phyloP scores from a whole-genome alignment of 2,329 filamentous ascomycete genomes.

The Coniella vitis region DNA sequence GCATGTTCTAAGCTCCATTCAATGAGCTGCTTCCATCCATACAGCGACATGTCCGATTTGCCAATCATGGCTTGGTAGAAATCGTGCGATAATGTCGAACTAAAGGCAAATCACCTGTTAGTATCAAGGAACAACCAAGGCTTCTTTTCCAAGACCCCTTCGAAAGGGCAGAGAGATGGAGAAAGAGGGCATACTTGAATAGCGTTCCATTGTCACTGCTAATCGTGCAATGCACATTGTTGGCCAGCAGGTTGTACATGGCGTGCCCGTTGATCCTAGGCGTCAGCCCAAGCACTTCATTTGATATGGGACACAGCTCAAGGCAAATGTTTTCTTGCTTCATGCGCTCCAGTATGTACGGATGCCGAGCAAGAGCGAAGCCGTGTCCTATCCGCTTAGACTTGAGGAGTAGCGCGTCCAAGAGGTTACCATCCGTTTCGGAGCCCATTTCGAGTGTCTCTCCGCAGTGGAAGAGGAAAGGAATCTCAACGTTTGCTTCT shows the following conservation, averaged over 20 bases:
- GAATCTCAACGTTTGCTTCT: conserved; percentile 19
- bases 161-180: too few species aligned
- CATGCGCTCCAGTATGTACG: conserved; percentile 59
- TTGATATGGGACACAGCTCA: conserved; percentile 73
- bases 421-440: conserved; percentile 59
- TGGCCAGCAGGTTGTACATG: conserved; percentile 62
- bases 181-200: conserved; percentile 49
- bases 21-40: conserved; percentile 63
- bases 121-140: not conserved
- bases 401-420: conserved; percentile 59
- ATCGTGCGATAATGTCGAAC: conserved; percentile 66
- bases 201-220: conserved; percentile 71
- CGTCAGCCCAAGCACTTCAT: conserved; percentile 66
- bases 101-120: conserved; percentile 25
- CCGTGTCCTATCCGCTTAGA: conserved; percentile 69
- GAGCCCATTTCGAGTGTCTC: conserved; percentile 64
- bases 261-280: conserved; percentile 58
- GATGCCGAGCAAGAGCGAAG: conserved; percentile 62
- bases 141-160: too few species aligned
- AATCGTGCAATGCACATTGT: conserved; percentile 65
- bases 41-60: conserved; percentile 57
- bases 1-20: conserved; percentile 58
- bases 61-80: conserved; percentile 73
- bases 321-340: conserved; percentile 58
- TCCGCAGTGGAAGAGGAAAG: conserved; percentile 41